A percentile compares a stretch with the other conserved stretches of the same genome.
These are phyloP conservation scores for Salmacisia buchloeana DNA, from an alignment of 1,284 basidiomycete genomes.

Conservation along the genomic window DNA sequence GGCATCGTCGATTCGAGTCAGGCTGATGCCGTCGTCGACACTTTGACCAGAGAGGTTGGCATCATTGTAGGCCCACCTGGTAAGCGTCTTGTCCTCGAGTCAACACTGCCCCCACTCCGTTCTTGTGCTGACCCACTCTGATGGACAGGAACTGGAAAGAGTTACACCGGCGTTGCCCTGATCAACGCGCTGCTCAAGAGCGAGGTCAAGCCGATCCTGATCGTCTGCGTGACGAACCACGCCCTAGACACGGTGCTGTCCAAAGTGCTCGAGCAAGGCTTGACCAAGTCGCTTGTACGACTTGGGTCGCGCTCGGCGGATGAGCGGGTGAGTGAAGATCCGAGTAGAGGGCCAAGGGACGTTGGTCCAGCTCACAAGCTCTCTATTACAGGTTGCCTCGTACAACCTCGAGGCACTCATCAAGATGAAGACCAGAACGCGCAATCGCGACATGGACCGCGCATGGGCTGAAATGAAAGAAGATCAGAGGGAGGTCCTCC, in stretches of 20 bases:
- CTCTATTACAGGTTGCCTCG: neutral
- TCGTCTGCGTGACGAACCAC: constrained; percentile 71
- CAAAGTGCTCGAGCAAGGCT: constrained; percentile 60
- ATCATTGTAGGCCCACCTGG: constrained; percentile 72
- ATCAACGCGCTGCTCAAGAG: constrained; percentile 62
- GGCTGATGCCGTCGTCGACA: constrained; percentile 62
- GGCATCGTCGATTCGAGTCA: constrained; percentile 63
- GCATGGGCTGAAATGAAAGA: constrained; percentile 53
- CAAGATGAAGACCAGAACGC: neutral
- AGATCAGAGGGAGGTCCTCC: constrained; percentile 49
- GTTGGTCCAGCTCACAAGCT: constrained; percentile 55
- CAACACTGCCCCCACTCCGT: neutral
- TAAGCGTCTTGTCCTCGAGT: constrained; percentile 52
- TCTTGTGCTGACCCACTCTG: constrained; percentile 57
- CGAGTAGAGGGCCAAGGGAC: no score
- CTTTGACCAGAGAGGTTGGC: constrained; percentile 60
- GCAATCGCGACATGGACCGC: neutral
- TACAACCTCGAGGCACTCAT: constrained; percentile 1
- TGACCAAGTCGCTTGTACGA: constrained; percentile 62
- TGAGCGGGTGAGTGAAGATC: constrained; percentile 59
- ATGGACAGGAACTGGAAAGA: constrained; percentile 50
- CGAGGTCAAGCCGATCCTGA: constrained; percentile 58
- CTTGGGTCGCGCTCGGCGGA: constrained; percentile 62
- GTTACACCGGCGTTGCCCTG: constrained; percentile 64
- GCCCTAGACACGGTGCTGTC: constrained; percentile 66